Evolutionary conservation across 2,329 filamentous ascomycete genomes (phyloP), one percentile per base, ranked within the genome.

Genomic region (Fusarium temperatum): DNA sequence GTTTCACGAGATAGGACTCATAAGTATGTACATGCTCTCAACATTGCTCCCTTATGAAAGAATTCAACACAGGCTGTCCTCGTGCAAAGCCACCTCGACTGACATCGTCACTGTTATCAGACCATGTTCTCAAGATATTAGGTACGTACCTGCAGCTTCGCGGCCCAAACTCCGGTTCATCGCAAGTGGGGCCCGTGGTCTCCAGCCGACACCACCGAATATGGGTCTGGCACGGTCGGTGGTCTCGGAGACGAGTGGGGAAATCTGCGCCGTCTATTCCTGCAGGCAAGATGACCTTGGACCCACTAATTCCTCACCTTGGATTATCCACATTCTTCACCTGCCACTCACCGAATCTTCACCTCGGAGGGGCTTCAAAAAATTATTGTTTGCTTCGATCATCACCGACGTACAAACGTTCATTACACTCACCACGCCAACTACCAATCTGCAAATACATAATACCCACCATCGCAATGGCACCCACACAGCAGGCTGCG

Each of bases 281-380:
- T 56, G n/a, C 55, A 59, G 38, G 48, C 51, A 39, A 47, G 45
- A 51, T 39, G 39, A 53, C 53, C 24, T 28, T 22, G 26, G 45
- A 9, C 30, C 66, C 54, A 57, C 35, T 11, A 4, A 3, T 14
- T 24, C 13, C n/a, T 50, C 59, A 64, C 59, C 48, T 18, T 20
- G 9, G 5, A 22, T 0, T 26, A n/a, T n/a, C 66, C 66, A 42
- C 22, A 44, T 48, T 48, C 47, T 72, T 74, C 72, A 74, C 72
- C 72, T 70, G 7, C 28, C 11, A 53, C 66, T 74, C 55, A 74
- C 67, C 72, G 58, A 62, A 36, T 50, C 61, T 60, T 70, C 72
- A 75, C 66, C 74, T 77, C 57, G 77, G 80, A 80, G 78, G 79
- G 79, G 80, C 78, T 75, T 72, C 77, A 75, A 79, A 80, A 81